phyloP scores from a whole-genome alignment of 371 early-diverging fungal species.

The Syncephalastrum sp. region DNA sequence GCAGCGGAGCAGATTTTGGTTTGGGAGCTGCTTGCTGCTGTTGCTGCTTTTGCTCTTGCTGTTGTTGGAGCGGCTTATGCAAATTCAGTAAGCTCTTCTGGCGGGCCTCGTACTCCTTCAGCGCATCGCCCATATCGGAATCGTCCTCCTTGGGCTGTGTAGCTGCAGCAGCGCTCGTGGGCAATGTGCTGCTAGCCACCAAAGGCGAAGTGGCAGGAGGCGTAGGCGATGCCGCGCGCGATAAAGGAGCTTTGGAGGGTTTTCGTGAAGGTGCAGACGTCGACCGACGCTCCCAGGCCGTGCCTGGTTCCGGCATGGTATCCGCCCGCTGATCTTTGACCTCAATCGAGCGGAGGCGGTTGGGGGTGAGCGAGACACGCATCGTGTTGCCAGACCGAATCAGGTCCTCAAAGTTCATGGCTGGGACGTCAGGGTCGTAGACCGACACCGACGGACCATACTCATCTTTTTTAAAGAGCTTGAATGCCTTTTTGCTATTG shows the following conservation, averaged over 20 bases:
- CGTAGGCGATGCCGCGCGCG: slow-evolving; percentile 9
- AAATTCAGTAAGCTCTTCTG: slow-evolving; percentile 1
- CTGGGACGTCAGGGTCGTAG: slow-evolving; percentile 39
- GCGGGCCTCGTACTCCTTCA: slow-evolving; percentile 3
- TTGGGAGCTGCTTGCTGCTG: too few species aligned
- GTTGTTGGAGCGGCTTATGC: neutral
- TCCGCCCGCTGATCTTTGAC: slow-evolving; percentile 30
- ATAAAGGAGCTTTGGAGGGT: slow-evolving; percentile 6
- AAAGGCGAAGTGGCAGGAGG: slow-evolving; percentile 9
- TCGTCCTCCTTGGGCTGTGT: slow-evolving; percentile 3
- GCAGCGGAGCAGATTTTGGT: too few species aligned
- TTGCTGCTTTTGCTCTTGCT: too few species aligned
- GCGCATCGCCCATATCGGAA: neutral
- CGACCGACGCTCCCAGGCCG: slow-evolving; percentile 35
- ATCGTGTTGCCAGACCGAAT: slow-evolving; percentile 55
- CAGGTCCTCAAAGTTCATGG: slow-evolving; percentile 48
- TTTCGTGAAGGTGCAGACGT: slow-evolving; percentile 21
- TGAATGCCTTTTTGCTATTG: slow-evolving; percentile 39
- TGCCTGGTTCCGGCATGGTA: slow-evolving; percentile 5
- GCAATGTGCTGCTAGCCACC: slow-evolving; percentile 2
- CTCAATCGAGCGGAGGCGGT: slow-evolving; percentile 54
- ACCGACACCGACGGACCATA: slow-evolving; percentile 20
- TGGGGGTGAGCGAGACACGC: slow-evolving; percentile 55
- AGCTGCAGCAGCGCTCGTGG: slow-evolving; percentile 6
- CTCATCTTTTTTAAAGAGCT: slow-evolving; percentile 43